These are phyloP conservation scores for Patellaria atrata DNA, from an alignment of 495 filamentous ascomycete species.

Conservation along the genomic window DNA sequence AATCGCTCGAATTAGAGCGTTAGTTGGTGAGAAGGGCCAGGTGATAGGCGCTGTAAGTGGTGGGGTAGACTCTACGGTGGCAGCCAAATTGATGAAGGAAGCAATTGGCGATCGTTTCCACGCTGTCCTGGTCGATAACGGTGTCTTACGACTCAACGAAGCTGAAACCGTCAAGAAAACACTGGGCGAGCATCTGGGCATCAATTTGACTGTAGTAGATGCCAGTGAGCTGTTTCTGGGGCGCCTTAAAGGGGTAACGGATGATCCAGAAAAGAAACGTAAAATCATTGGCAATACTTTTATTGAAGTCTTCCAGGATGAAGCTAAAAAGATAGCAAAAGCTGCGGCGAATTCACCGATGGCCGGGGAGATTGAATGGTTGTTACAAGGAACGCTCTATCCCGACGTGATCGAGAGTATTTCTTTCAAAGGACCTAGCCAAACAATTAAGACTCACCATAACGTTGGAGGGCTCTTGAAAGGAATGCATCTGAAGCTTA, in stretches of 20 bases:
- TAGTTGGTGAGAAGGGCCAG: conserved; percentile 67
- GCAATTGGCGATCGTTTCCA: conserved; percentile 81
- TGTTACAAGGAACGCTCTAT: conserved; percentile 77
- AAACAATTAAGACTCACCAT: conserved; percentile 76
- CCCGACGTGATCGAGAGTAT: conserved; percentile 71
- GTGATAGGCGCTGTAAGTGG: conserved; percentile 79
- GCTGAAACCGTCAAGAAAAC: conserved; percentile 63
- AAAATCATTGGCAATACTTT: conserved; percentile 80
- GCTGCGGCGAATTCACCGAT: conserved; percentile 44
- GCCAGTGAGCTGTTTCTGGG: conserved; percentile 59
- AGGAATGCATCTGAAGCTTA: conserved; percentile 48
- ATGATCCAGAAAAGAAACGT: conserved; percentile 81
- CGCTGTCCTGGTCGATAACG: conserved; percentile 79
- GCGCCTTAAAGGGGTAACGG: conserved; percentile 53
- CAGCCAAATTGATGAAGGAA: conserved; percentile 68
- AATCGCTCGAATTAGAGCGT: conserved; percentile 54
- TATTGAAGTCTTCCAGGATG: conserved; percentile 79
- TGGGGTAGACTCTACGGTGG: conserved; percentile 87
- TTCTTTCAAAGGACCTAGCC: conserved; percentile 65
- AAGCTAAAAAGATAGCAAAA: conserved; percentile 60
- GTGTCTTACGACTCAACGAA: conserved; percentile 77
- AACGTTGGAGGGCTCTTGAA: conserved; percentile 64
- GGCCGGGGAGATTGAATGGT: conserved; percentile 62
- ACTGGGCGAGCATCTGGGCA: conserved; percentile 61
- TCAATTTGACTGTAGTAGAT: conserved; percentile 82